These are phyloP conservation scores for Eleusine coracana DNA, from an alignment of 176 grass and related monocot genomes.

Conservation along the genomic window DNA sequence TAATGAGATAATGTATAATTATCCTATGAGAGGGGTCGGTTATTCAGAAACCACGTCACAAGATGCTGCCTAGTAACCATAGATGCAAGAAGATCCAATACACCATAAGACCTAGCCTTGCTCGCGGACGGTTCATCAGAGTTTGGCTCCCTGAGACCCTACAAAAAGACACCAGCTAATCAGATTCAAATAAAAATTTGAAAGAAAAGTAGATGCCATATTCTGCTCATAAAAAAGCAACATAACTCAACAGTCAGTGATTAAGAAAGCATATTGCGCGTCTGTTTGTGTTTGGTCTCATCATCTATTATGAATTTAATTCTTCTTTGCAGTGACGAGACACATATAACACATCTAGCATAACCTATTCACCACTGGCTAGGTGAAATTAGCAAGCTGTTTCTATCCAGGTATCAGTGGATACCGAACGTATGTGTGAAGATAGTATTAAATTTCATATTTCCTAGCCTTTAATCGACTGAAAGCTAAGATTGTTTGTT, in stretches of 20 bases:
- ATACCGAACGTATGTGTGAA: background rate
- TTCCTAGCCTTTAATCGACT: too few relatives aligned
- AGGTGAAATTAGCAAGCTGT: slow-evolving; percentile 22
- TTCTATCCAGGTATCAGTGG: background rate
- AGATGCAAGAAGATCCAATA: slow-evolving; percentile 87
- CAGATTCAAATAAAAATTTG: background rate
- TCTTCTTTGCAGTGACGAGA: slow-evolving; percentile 1
- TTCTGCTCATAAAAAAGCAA: slow-evolving; percentile 19
- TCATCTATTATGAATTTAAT: background rate
- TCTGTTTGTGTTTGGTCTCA: slow-evolving; percentile 8
- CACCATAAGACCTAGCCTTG: slow-evolving; percentile 76
- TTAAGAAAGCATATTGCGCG: slow-evolving; percentile 13
- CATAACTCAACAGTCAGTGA: slow-evolving; percentile 1
- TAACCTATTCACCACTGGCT: background rate
- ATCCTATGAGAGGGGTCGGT: slow-evolving; percentile 35
- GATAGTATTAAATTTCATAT: background rate
- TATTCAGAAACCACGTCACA: slow-evolving; percentile 49
- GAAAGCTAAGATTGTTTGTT: too few relatives aligned
- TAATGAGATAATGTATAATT: slow-evolving; percentile 71
- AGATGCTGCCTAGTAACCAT: slow-evolving; percentile 81
- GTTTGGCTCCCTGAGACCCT: slow-evolving; percentile 91
- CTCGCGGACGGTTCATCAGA: slow-evolving; percentile 77
- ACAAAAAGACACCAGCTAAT: slow-evolving; percentile 40
- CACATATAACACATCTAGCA: background rate
- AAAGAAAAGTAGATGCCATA: background rate